These are phyloP conservation scores for Talaromyces sp. DNA, from an alignment of 2,329 filamentous ascomycete genomes.

Conservation along the genomic window DNA sequence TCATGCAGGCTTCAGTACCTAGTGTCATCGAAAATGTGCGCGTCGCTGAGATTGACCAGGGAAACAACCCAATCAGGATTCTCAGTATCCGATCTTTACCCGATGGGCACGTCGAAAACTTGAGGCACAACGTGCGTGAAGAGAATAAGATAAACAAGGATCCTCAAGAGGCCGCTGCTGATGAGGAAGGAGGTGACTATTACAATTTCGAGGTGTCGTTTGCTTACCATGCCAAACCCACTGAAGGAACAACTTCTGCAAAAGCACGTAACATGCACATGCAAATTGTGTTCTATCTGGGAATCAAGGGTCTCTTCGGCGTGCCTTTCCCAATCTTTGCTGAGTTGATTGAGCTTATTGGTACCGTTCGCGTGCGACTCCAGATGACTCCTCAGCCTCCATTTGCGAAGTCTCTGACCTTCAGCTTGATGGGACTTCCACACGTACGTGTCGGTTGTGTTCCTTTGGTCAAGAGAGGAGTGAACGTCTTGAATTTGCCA, in stretches of 20 bases:
- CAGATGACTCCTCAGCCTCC: slow-evolving; percentile 86
- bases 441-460: slow-evolving; percentile 85
- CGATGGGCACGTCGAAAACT: slow-evolving; percentile 70
- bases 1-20: slow-evolving; percentile 94
- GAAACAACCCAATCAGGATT: slow-evolving; percentile 82
- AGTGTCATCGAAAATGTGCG: slow-evolving; percentile 89
- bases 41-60: slow-evolving; percentile 91
- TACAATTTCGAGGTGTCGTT: slow-evolving; percentile 90
- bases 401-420: slow-evolving; percentile 84
- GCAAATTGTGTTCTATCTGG: slow-evolving; percentile 90
- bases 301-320: slow-evolving; percentile 81
- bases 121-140: slow-evolving; percentile 75
- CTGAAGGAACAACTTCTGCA: slow-evolving; percentile 62
- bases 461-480: slow-evolving; percentile 83
- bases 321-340: slow-evolving; percentile 84
- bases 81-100: slow-evolving; percentile 81
- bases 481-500: slow-evolving; percentile 87
- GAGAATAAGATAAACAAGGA: slow-evolving; percentile 78
- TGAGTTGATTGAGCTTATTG: slow-evolving; percentile 84
- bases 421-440: slow-evolving; percentile 90
- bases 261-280: slow-evolving; percentile 96
- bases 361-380: slow-evolving; percentile 74
- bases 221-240: slow-evolving; percentile 83
- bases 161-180: slow-evolving; percentile 77
- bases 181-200: slow-evolving; percentile 84